Percentiles rank a stretch among this genome's conserved stretches.
Evolutionary conservation across 2,329 filamentous ascomycete genomes (phyloP).

Genomic region (Botrytis elliptica): DNA sequence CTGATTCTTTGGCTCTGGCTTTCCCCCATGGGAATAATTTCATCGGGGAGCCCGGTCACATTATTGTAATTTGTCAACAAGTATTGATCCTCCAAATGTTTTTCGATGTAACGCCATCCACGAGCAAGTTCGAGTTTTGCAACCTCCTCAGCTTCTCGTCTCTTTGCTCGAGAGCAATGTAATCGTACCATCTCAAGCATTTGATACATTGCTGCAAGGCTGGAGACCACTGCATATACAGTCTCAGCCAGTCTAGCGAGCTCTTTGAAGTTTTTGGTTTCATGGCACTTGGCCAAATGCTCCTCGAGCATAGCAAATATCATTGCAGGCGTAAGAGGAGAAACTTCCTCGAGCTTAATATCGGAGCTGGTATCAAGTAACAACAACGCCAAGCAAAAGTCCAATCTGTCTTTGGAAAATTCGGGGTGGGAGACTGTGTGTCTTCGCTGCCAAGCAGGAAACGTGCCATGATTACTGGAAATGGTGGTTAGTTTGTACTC

Average conservation of each 20-base stretch:
- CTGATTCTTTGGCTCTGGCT: too few relatives aligned
- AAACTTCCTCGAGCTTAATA: not conserved
- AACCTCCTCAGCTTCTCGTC: not conserved
- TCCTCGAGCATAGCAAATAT: constrained; percentile 17
- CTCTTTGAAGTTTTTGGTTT: constrained; percentile 2
- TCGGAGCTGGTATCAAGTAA: accelerated
- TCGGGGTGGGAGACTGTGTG: too few relatives aligned
- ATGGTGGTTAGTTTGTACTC: not conserved
- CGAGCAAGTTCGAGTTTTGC: not conserved
- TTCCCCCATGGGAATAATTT: too few relatives aligned
- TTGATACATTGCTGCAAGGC: constrained; percentile 11
- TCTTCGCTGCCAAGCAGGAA: not conserved
- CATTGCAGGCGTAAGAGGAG: constrained; percentile 8
- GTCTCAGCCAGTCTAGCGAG: constrained; percentile 8
- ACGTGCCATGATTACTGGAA: not conserved
- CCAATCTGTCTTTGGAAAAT: too few relatives aligned
- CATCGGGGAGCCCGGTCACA: not conserved
- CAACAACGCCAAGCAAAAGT: not conserved
- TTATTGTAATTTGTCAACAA: not conserved
- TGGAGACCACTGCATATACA: constrained; percentile 3
- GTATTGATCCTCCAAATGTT: too few relatives aligned
- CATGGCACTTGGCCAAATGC: not conserved
- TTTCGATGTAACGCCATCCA: not conserved
- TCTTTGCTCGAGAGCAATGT: not conserved
- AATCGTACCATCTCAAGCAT: constrained; percentile 19